Percentiles rank a stretch among this genome's conserved stretches.
phyloP scores from a whole-genome alignment of 1,284 basidiomycete species.

The Gymnopus androsaceus region DNA sequence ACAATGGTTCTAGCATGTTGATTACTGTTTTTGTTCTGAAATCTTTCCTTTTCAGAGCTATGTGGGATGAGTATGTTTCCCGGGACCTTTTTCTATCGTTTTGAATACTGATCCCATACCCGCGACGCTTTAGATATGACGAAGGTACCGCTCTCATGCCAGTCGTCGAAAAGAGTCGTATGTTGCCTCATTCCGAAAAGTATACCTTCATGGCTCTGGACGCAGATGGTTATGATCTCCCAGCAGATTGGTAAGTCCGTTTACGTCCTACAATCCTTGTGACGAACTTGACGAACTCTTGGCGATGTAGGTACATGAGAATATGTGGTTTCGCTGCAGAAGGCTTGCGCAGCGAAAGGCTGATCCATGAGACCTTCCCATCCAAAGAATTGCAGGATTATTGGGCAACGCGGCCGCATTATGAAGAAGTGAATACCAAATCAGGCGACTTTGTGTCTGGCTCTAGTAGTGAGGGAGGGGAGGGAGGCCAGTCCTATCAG shows the following conservation, averaged over 20 bases:
- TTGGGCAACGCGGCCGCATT: conserved; percentile 63
- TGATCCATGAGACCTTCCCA: conserved; percentile 64
- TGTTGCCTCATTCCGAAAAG: conserved; percentile 57
- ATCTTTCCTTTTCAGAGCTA: conserved; percentile 43
- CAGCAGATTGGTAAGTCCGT: conserved; percentile 64
- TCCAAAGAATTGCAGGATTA: conserved; percentile 74
- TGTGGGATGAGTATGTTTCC: conserved; percentile 80
- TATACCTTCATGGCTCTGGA: conserved; percentile 68
- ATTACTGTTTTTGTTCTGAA: neutral
- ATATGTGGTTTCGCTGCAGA: conserved; percentile 73
- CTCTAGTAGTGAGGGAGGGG: conserved; percentile 18
- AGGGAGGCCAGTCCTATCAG: conserved; percentile 41
- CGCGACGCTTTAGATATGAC: conserved; percentile 56
- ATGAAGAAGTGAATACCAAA: conserved; percentile 39
- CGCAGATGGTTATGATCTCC: conserved; percentile 70
- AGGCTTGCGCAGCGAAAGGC: conserved; percentile 60
- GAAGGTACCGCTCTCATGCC: conserved; percentile 80
- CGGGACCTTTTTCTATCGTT: conserved; percentile 3
- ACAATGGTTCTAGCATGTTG: neutral
- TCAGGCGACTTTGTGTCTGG: conserved; percentile 29
- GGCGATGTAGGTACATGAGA: conserved; percentile 80
- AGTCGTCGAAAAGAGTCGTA: conserved; percentile 54
- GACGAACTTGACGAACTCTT: neutral
- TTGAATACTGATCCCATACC: conserved; percentile 15
- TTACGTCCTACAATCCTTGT: neutral